A percentile compares a stretch with the other conserved stretches of the same genome.
phyloP scores from a whole-genome alignment of 192 early-diverging fungal genomes.

The Coemansia sp. region DNA sequence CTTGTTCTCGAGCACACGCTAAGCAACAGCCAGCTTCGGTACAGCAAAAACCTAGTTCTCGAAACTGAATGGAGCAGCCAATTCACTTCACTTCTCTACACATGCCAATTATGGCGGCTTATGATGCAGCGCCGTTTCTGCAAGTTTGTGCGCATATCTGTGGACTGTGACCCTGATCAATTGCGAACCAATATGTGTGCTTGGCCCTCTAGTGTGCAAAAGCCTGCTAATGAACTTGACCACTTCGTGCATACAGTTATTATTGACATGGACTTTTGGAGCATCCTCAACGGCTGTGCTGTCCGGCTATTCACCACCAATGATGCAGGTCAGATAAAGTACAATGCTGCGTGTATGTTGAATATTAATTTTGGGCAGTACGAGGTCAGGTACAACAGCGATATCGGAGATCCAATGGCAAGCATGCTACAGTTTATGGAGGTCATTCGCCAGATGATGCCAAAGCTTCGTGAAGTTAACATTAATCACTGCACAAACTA shows the following conservation, averaged over 20 bases:
- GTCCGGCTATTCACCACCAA: background rate
- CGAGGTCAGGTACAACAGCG: background rate
- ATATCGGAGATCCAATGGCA: background rate
- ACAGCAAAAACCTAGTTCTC: too few species aligned
- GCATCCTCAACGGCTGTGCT: constrained; percentile 8
- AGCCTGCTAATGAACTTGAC: background rate
- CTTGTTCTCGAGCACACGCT: too few species aligned
- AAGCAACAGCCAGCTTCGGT: background rate
- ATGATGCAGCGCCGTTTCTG: background rate
- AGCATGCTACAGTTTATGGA: background rate
- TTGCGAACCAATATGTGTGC: background rate
- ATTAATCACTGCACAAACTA: constrained; percentile 2
- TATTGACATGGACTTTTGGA: constrained; percentile 12
- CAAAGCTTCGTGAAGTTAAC: background rate
- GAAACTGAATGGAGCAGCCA: background rate
- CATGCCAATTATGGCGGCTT: constrained; percentile 3
- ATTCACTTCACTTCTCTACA: background rate
- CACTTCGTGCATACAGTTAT: background rate
- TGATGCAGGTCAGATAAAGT: background rate
- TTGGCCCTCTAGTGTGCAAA: background rate
- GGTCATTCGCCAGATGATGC: background rate
- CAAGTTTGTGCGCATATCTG: background rate
- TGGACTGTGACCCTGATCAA: background rate
- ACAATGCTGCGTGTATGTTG: background rate
- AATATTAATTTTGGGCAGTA: background rate